A percentile compares a stretch with the other conserved stretches of the same genome.
These are phyloP conservation scores for Auricularia heimuer DNA, from an alignment of 768 basidiomycete species.

Conservation along the genomic window DNA sequence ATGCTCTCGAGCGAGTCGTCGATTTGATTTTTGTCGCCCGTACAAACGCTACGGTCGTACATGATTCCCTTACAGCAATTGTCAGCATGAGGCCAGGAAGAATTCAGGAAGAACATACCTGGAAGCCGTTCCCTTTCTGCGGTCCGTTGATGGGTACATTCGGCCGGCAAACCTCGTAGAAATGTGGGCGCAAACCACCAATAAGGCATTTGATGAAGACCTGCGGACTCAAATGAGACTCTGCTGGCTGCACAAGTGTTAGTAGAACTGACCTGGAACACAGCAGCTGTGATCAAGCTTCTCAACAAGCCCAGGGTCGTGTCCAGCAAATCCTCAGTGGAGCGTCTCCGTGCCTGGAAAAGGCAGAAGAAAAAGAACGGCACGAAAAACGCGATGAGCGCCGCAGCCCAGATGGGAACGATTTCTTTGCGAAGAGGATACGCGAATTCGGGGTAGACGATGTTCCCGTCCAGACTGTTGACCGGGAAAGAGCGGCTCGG, in stretches of 20 bases:
- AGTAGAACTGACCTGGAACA: conserved; percentile 24
- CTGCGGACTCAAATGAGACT: no score
- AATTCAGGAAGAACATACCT: conserved; percentile 1
- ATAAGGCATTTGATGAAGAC: conserved; percentile 40
- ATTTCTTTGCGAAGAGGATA: conserved; percentile 42
- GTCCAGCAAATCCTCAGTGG: conserved; percentile 35
- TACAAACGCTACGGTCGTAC: conserved; percentile 45
- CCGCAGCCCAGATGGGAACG: conserved; percentile 44
- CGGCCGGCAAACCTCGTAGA: conserved; percentile 43
- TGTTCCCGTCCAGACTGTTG: conserved; percentile 35
- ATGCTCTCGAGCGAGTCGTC: conserved; percentile 47
- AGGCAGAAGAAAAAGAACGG: conserved; percentile 46
- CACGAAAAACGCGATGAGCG: conserved; percentile 41
- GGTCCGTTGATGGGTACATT: conserved; percentile 21
- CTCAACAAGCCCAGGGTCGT: conserved; percentile 46
- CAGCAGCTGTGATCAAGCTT: conserved; percentile 35
- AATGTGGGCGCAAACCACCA: conserved; percentile 42
- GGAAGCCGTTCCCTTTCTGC: conserved; percentile 36
- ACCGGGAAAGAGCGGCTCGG: conserved; percentile 35
- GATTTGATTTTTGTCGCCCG: conserved; percentile 44
- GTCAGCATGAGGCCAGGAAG: neutral
- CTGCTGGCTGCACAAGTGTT: neutral
- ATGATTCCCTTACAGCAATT: conserved; percentile 23
- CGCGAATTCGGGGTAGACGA: conserved; percentile 45
- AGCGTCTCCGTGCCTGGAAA: conserved; percentile 43